These are phyloP conservation scores for Euphorbia schlechtendalii DNA, from an alignment of 441 rosid species.

Conservation along the genomic window DNA sequence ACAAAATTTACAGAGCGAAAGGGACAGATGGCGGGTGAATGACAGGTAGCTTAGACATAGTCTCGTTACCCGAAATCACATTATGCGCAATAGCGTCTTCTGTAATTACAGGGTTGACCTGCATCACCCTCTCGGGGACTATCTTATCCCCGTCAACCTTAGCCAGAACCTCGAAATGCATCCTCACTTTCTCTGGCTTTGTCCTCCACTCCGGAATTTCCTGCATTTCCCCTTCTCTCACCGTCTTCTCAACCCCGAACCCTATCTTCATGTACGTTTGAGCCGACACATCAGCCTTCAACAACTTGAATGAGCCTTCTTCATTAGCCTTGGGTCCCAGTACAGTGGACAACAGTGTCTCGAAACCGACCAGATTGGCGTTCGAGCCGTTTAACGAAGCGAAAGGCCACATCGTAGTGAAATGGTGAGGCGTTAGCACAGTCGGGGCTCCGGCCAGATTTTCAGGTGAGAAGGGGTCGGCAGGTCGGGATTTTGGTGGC, in stretches of 20 bases:
- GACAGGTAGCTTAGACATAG: constrained; percentile 49
- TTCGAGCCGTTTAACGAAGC: constrained; percentile 72
- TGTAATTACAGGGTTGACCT: constrained; percentile 42
- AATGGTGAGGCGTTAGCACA: constrained; percentile 60
- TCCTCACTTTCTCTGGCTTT: constrained; percentile 53
- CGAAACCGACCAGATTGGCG: constrained; percentile 62
- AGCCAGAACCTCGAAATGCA: constrained; percentile 87
- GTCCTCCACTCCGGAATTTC: constrained; percentile 69
- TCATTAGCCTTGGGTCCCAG: constrained; percentile 65
- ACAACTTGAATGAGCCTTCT: constrained; percentile 65
- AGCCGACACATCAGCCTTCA: constrained; percentile 73
- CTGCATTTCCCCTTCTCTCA: constrained; percentile 48
- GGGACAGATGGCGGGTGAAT: constrained; percentile 53
- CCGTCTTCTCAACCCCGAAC: constrained; percentile 67
- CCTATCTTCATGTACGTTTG: constrained; percentile 81
- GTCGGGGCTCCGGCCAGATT: constrained; percentile 35
- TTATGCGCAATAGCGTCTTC: constrained; percentile 57
- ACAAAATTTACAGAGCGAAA: constrained; percentile 49
- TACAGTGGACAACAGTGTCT: constrained; percentile 60
- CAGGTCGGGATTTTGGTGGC: constrained; percentile 30
- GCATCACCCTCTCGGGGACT: constrained; percentile 67
- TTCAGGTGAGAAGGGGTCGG: constrained; percentile 30
- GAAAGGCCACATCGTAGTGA: constrained; percentile 84
- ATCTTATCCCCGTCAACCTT: constrained; percentile 75
- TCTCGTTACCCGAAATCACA: constrained; percentile 42